These are phyloP conservation scores for Phytophthora fragariaefolia DNA, from an alignment of 352 stramenopile genomes.

Conservation along the genomic window DNA sequence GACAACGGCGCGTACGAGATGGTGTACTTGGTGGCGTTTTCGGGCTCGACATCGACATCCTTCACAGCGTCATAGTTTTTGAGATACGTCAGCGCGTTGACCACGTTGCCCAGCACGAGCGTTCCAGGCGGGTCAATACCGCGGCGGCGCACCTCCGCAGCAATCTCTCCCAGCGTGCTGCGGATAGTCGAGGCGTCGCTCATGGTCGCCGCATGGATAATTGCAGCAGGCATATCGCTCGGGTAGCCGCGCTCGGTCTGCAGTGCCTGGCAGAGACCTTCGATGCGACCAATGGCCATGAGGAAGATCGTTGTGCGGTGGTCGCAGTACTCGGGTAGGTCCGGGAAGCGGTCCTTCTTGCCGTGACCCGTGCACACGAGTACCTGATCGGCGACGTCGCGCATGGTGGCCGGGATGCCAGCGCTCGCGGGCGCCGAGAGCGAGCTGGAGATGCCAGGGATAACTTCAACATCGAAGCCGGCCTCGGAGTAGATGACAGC, in stretches of 20 bases:
- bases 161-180: constrained; percentile 91
- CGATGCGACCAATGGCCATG: constrained; percentile 96
- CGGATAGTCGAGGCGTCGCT: constrained; percentile 89
- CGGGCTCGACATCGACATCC: constrained; percentile 21
- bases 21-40: constrained; percentile 53
- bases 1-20: constrained; percentile 71
- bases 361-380: constrained; percentile 95
- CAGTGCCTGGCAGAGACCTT: constrained; percentile 87
- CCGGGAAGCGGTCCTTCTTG: constrained; percentile 89
- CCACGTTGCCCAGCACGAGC: constrained; percentile 95
- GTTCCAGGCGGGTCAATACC: constrained; percentile 92
- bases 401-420: constrained; percentile 96
- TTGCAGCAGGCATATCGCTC: constrained; percentile 88
- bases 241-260: constrained; percentile 90
- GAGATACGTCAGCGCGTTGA: constrained; percentile 78
- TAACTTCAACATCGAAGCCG: constrained; percentile 84
- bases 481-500: constrained; percentile 77
- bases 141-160: constrained; percentile 80
- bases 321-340: constrained; percentile 95
- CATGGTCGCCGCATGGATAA: constrained; percentile 94
- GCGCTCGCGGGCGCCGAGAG: constrained; percentile 94
- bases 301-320: constrained; percentile 97
- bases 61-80: constrained; percentile 68
- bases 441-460: constrained; percentile 95
- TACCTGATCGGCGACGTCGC: constrained; percentile 94